A percentile compares a stretch with the other conserved stretches of the same genome.
phyloP scores from a whole-genome alignment of 2,329 filamentous ascomycete genomes.

The Monosporascus sp. region DNA sequence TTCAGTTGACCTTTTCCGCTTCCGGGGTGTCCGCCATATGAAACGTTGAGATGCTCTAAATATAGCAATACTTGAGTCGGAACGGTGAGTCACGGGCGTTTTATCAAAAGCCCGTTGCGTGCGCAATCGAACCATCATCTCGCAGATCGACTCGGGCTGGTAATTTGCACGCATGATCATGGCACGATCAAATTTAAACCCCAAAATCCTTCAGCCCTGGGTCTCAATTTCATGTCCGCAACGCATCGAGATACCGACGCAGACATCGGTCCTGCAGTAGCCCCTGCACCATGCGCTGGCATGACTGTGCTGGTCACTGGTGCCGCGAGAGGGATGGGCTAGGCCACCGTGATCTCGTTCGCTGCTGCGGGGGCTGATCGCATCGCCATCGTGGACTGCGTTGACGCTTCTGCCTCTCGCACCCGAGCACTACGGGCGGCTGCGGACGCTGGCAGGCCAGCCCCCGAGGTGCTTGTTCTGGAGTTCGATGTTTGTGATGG shows the following conservation, averaged over 20 bases:
- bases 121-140: no score
- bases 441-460: slow-evolving; percentile 20
- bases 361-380: slow-evolving; percentile 46
- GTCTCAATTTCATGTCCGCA: slow-evolving; percentile 21
- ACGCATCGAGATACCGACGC: slow-evolving; percentile 47
- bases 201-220: neutral
- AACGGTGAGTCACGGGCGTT: no score
- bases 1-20: no score
- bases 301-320: slow-evolving; percentile 48
- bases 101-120: no score
- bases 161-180: no score
- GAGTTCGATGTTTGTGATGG: slow-evolving; percentile 32
- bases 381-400: slow-evolving; percentile 51
- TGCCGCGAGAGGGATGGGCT: slow-evolving; percentile 50
- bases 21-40: no score
- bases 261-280: slow-evolving; percentile 36
- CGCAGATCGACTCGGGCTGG: no score
- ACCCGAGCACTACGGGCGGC: slow-evolving; percentile 31
- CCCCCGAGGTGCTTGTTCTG: slow-evolving; percentile 37
- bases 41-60: no score
- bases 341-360: slow-evolving; percentile 48
- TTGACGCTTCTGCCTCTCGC: slow-evolving; percentile 33
- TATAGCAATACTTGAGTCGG: no score
- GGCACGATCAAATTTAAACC: no score
- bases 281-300: slow-evolving; percentile 29